A percentile compares a stretch with the other conserved stretches of the same genome.
These are phyloP conservation scores for Epicoccum nigrum DNA, from an alignment of 2,329 filamentous ascomycete species.

Conservation along the genomic window DNA sequence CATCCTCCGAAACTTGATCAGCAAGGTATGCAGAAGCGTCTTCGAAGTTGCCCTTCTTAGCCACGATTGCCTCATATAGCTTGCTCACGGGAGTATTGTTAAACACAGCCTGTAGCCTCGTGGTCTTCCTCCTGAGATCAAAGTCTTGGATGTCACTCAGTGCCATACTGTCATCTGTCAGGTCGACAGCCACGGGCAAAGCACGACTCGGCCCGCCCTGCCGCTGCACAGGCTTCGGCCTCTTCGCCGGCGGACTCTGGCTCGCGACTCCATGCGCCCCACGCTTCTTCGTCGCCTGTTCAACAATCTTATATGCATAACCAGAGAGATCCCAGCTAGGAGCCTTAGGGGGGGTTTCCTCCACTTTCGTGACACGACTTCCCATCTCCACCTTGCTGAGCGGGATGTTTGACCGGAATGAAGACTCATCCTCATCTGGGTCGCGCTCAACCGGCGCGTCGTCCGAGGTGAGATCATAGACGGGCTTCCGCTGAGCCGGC, in stretches of 20 bases:
- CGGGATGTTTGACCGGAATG: constrained; percentile 62
- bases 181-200: constrained; percentile 41
- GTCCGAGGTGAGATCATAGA: constrained; percentile 55
- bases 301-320: constrained; percentile 30
- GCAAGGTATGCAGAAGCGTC: constrained; percentile 52
- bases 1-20: constrained; percentile 41
- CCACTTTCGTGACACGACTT: constrained; percentile 31
- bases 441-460: constrained; percentile 56
- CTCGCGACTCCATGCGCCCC: constrained; percentile 23
- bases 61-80: constrained; percentile 58
- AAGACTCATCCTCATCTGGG: constrained; percentile 49
- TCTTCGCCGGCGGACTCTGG: constrained; percentile 32
- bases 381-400: constrained; percentile 59
- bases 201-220: constrained; percentile 45
- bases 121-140: constrained; percentile 57
- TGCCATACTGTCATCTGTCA: constrained; percentile 21
- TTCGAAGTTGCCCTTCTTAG: constrained; percentile 59
- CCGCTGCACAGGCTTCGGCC: constrained; percentile 26
- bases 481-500: constrained; percentile 46
- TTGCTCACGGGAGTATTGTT: constrained; percentile 54
- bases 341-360: constrained; percentile 45
- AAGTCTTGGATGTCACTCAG: constrained; percentile 52
- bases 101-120: constrained; percentile 58
- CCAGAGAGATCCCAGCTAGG: constrained; percentile 34
- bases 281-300: constrained; percentile 35